Percentiles rank a stretch among this genome's conserved stretches.
phyloP scores from a whole-genome alignment of 2,329 filamentous ascomycete species.

The Alternaria brassicae region DNA sequence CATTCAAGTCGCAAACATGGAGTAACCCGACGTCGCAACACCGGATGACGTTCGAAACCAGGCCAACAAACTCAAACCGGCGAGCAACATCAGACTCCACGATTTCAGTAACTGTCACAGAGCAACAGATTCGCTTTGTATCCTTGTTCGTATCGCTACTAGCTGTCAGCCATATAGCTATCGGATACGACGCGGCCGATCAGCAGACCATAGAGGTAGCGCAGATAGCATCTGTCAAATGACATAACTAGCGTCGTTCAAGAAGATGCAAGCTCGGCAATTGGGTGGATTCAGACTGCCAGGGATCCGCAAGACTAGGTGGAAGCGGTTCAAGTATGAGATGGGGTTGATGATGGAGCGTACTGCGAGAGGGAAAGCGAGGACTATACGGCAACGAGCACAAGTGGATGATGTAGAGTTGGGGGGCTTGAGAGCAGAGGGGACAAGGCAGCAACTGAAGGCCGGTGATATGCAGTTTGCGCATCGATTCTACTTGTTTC shows the following conservation, averaged over 20 bases:
- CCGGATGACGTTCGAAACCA: background rate
- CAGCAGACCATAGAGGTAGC: constrained; percentile 27
- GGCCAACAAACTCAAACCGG: background rate
- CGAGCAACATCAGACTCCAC: background rate
- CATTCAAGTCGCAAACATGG: constrained; percentile 11
- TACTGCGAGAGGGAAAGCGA: constrained; percentile 7
- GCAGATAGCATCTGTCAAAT: constrained; percentile 8
- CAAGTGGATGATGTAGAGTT: constrained; percentile 13
- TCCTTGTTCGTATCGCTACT: constrained; percentile 28
- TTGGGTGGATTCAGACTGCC: constrained; percentile 2
- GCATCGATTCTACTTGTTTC: too few species aligned
- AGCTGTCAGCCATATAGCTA: constrained; percentile 23
- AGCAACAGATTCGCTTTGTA: constrained; percentile 23
- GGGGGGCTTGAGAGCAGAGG: constrained; percentile 80
- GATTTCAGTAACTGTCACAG: constrained; percentile 13
- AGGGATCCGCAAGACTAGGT: constrained; percentile 20
- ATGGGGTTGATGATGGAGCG: constrained; percentile 18
- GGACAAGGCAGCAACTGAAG: constrained; percentile 48
- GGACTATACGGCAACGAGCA: constrained; percentile 1
- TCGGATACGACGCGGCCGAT: constrained; percentile 20
- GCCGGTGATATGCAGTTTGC: too few species aligned
- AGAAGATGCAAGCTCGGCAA: background rate
- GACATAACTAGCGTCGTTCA: constrained; percentile 6
- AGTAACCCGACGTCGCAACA: background rate
- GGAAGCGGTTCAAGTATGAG: constrained; percentile 25